These are phyloP conservation scores for Botrytis sinoallii DNA, from an alignment of 2,329 filamentous ascomycete genomes.

Conservation along the genomic window DNA sequence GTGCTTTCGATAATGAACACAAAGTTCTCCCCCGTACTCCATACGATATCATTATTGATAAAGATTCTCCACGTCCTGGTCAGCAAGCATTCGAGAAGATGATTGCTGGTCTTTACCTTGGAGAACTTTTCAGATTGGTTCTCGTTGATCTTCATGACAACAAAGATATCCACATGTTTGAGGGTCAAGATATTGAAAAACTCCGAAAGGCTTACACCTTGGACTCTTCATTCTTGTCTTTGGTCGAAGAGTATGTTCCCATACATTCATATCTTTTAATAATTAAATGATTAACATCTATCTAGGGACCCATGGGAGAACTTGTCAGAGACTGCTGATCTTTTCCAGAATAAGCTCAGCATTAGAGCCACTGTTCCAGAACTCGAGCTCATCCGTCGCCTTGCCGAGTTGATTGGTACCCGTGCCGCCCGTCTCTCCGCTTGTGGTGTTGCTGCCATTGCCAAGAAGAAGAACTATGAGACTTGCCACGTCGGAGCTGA, in stretches of 20 bases:
- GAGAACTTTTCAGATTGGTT: slow-evolving; percentile 89
- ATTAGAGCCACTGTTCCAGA: slow-evolving; percentile 72
- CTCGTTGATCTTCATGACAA: slow-evolving; percentile 82
- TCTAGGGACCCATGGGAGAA: slow-evolving; percentile 89
- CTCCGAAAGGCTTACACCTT: slow-evolving; percentile 85
- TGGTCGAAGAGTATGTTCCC: slow-evolving; percentile 73
- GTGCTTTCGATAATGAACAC: slow-evolving; percentile 93
- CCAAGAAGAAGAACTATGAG: slow-evolving; percentile 89
- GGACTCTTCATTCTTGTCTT: slow-evolving; percentile 89
- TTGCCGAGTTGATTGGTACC: slow-evolving; percentile 91
- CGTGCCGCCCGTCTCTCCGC: slow-evolving; percentile 89
- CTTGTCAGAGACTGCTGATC: slow-evolving; percentile 79
- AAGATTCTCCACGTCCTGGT: slow-evolving; percentile 85
- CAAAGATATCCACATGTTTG: slow-evolving; percentile 72
- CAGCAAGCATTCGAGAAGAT: slow-evolving; percentile 98
- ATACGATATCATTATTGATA: slow-evolving; percentile 85
- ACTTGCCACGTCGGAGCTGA: slow-evolving; percentile 93
- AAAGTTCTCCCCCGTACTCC: slow-evolving; percentile 79
- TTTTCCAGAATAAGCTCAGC: slow-evolving; percentile 73
- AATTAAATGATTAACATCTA: slow-evolving; percentile 25
- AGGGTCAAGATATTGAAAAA: slow-evolving; percentile 73
- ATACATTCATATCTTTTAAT: slow-evolving; percentile 25
- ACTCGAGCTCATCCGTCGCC: slow-evolving; percentile 81
- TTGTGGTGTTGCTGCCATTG: slow-evolving; percentile 93
- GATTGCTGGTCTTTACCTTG: slow-evolving; percentile 91